A percentile compares a stretch with the other conserved stretches of the same genome.
Evolutionary conservation across 768 basidiomycete genomes (phyloP).

Genomic region (Multifurca ochricompacta): DNA sequence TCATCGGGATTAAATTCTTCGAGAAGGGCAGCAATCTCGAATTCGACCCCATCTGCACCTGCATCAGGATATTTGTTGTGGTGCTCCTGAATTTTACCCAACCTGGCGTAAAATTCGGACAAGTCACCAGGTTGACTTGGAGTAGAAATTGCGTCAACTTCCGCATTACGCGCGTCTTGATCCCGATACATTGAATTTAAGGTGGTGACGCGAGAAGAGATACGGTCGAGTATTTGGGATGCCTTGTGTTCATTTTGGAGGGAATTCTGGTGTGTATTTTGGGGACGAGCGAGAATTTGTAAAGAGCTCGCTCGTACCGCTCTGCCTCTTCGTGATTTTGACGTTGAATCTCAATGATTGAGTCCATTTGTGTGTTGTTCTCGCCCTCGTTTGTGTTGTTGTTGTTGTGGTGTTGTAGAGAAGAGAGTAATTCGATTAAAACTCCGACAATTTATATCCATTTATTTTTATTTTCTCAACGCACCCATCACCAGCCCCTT

Average conservation of each 20-base stretch:
- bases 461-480: conserved; percentile 33
- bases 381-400: neutral
- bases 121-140: conserved; percentile 57
- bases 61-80: conserved; percentile 93
- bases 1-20: conserved; percentile 68
- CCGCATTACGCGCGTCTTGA: conserved; percentile 59
- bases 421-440: conserved; percentile 9
- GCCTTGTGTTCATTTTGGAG: conserved; percentile 84
- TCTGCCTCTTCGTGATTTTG: conserved; percentile 96
- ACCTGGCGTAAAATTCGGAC: conserved; percentile 91
- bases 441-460: conserved; percentile 8
- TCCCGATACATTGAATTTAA: conserved; percentile 75
- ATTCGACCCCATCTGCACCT: conserved; percentile 70
- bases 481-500: conserved; percentile 31
- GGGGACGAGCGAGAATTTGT: conserved; percentile 67
- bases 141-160: conserved; percentile 55
- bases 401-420: conserved; percentile 1
- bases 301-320: conserved; percentile 81
- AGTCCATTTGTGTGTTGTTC: conserved; percentile 73
- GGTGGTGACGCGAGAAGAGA: conserved; percentile 56
- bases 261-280: conserved; percentile 51
- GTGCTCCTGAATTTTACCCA: conserved; percentile 95
- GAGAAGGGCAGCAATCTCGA: conserved; percentile 73
- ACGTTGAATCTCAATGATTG: conserved; percentile 86
- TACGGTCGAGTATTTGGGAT: conserved; percentile 79